Conservation (phyloP, 2,329 filamentous ascomycete species). For the Beauveria pseudobassiana region DNA sequence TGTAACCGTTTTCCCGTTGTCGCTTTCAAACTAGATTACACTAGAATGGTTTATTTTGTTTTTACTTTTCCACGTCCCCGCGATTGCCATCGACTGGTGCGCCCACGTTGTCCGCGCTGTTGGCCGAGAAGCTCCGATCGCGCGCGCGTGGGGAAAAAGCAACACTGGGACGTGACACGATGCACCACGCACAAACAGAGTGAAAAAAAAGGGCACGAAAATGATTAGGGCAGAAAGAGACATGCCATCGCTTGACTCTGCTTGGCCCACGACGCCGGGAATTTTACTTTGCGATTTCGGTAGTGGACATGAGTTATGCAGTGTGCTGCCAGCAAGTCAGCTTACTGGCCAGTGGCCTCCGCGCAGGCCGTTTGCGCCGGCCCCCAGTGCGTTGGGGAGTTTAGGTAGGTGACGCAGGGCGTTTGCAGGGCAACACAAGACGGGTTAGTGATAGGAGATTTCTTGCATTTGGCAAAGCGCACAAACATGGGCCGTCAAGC, state of each 20-base stretch:
- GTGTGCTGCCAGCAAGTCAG: conserved; percentile 6
- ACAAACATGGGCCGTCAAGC: neutral
- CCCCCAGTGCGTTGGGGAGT: neutral
- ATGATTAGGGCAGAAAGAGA: conserved; percentile 8
- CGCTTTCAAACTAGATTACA: neutral
- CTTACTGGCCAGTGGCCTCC: neutral
- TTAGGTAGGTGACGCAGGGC: neutral
- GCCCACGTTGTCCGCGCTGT: conserved; percentile 18
- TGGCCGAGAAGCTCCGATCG: conserved; percentile 20
- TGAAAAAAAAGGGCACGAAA: neutral
- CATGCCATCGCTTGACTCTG: neutral
- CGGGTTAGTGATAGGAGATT: too few relatives aligned
- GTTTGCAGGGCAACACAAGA: neutral
- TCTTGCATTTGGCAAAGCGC: too few relatives aligned
- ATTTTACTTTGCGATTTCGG: neutral
- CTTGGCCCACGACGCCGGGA: too few relatives aligned
- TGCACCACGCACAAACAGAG: neutral
- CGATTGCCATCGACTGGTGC: conserved; percentile 6
- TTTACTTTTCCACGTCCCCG: neutral
- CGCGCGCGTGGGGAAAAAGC: neutral
- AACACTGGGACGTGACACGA: neutral
- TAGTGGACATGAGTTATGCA: neutral
- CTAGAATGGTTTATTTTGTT: neutral
- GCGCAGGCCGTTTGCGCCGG: neutral
- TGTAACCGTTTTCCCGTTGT: conserved; percentile 9